Evolutionary conservation across 1,284 basidiomycete genomes (phyloP), one percentile per base, ranked within the genome.

Genomic region (Uromyces viciae-fabae): DNA sequence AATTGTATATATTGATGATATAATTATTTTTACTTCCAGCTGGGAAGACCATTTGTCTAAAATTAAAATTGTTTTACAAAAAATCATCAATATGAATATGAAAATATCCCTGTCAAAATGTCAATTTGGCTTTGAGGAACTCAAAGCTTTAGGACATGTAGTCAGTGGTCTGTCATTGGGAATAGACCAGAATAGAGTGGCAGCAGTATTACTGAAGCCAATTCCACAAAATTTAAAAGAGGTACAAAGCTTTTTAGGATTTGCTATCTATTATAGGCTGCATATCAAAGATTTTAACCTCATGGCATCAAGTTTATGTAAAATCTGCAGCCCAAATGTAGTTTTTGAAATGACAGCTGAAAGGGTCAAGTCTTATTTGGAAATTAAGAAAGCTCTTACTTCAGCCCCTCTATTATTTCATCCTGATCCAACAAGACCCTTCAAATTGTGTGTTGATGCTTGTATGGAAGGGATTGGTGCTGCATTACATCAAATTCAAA

Each of bases 1-100:
- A 31, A 54, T 74, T 1, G 49, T 75, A 42, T 75, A 75, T 17
- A 75, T 75, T 5, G 54, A 75, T 11, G 71, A 74, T 36, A 74
- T 74, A 19, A 74, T 74, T 0, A 56, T 74, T 1, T 74, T 74
- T 9, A 15, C 36, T 7, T 25, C n/a, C 0, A 14, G 2, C 0
- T 54, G 42, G 42, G 43, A 74, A 1, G 49, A 74, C 5, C 49
- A 74, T 28, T 2, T 52, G 4, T 5, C 49, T 0, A 25, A 31
- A 9, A 3, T 56, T 14, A 28, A 3, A 4, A 40, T 52, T 15
- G 71, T 74, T 5, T 36, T 74, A 31, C n/a, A 49, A 15, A 74
- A 28, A 74, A 36, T 74, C 3, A 33, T 54, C 14, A 3, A 52
- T 4, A 74, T 74, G 49, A 54, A 54, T n/a, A 74, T 74, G 71